Evolutionary conservation across 2,329 filamentous ascomycete species (phyloP).

Genomic region (Microsporum audouinii): DNA sequence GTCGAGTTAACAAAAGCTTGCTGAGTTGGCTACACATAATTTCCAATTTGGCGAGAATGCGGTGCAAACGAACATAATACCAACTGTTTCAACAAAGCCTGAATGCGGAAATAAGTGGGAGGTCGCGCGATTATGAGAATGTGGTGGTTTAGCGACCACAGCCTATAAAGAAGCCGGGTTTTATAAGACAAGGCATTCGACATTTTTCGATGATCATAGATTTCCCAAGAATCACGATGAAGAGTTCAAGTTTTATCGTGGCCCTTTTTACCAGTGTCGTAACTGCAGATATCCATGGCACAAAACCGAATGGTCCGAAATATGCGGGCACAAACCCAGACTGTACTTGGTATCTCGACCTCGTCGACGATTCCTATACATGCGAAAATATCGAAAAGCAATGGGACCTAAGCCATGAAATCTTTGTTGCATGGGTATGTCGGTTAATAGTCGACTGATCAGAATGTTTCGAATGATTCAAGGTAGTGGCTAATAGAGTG

Average conservation of each 20-base stretch:
- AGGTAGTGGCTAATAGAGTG: not conserved
- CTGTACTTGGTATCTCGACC: not conserved
- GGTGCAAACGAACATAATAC: not conserved
- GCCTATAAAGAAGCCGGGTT: not conserved
- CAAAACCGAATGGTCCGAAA: not conserved
- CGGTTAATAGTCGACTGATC: not conserved
- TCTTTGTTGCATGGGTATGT: slow-evolving; percentile 6
- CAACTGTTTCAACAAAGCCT: not conserved
- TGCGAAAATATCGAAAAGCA: not conserved
- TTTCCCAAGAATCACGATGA: not conserved
- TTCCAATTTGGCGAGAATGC: not conserved
- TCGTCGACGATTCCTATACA: not conserved
- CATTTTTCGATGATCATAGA: not conserved
- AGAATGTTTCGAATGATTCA: not conserved
- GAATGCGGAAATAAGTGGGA: not conserved
- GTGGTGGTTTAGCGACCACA: not conserved
- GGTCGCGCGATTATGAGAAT: not conserved
- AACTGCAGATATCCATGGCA: not conserved
- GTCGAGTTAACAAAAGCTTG: not conserved
- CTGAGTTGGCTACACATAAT: not conserved
- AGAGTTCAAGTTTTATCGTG: not conserved
- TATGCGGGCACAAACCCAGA: not conserved
- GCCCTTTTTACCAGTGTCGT: not conserved
- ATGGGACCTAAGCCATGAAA: not conserved
- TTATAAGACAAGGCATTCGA: not conserved